Evolutionary conservation across 2,329 filamentous ascomycete species (phyloP).

Genomic region (Trichoderma brevicompactum): DNA sequence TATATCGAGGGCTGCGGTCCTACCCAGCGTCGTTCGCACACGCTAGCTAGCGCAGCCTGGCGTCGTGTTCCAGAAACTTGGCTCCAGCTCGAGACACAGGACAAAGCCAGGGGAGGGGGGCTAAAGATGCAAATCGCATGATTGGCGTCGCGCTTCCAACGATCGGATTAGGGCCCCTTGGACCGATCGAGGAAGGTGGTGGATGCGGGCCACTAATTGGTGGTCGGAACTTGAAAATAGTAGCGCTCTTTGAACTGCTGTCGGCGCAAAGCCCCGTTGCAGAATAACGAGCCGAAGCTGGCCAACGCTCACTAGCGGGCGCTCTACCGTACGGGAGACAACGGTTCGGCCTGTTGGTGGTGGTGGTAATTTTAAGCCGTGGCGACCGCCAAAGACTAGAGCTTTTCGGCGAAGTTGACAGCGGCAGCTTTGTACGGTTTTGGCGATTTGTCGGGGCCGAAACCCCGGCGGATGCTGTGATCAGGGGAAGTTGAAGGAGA

Average conservation of each 20-base stretch:
- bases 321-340: background rate
- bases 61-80: conserved; percentile 13
- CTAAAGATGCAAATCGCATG: conserved; percentile 23
- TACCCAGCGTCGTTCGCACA: background rate
- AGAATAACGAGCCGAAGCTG: conserved; percentile 1
- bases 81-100: conserved; percentile 20
- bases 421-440: background rate
- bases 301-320: conserved; percentile 5
- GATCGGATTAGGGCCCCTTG: conserved; percentile 21
- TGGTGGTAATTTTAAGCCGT: conserved; percentile 7
- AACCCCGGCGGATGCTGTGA: background rate
- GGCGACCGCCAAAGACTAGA: background rate
- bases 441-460: background rate
- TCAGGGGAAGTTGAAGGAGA: background rate
- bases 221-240: conserved; percentile 1
- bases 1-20: background rate
- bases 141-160: conserved; percentile 12
- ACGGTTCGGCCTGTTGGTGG: background rate
- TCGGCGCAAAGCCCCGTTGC: conserved; percentile 2
- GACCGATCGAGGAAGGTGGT: conserved; percentile 23
- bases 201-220: background rate
- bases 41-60: conserved; percentile 1
- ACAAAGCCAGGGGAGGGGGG: conserved; percentile 20
- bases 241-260: background rate
- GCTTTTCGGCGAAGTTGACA: conserved; percentile 21